phyloP scores from a whole-genome alignment of 2,329 filamentous ascomycete genomes.

The Pseudohalonectria lignicola region DNA sequence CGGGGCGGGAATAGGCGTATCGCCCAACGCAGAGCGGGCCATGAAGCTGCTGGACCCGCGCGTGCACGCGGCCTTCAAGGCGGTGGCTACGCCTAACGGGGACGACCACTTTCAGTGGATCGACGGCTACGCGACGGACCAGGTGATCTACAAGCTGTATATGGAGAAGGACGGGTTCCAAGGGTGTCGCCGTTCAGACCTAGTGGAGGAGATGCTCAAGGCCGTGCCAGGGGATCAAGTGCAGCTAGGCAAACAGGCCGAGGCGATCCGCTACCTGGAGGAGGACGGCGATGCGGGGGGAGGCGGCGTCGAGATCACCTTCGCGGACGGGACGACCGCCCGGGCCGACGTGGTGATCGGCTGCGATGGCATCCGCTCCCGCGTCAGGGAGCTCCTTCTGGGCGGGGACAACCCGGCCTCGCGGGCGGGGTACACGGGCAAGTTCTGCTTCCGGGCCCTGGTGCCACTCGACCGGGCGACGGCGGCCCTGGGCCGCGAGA shows the following conservation, averaged over 20 bases:
- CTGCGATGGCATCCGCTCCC: slow-evolving; percentile 54
- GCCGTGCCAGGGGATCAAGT: slow-evolving; percentile 16
- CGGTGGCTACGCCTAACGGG: slow-evolving; percentile 23
- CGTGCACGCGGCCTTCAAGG: slow-evolving; percentile 24
- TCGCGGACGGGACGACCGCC: slow-evolving; percentile 9
- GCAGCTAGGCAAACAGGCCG: slow-evolving; percentile 21
- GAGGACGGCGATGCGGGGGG: neutral
- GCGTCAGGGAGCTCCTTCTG: slow-evolving; percentile 38
- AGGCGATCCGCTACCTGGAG: slow-evolving; percentile 13
- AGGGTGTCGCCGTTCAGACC: slow-evolving; percentile 26
- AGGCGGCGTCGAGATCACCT: neutral
- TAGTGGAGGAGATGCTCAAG: slow-evolving; percentile 25
- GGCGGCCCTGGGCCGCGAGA: slow-evolving; percentile 34
- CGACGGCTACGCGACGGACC: slow-evolving; percentile 18
- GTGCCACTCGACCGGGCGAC: slow-evolving; percentile 47
- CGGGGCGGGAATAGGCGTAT: slow-evolving; percentile 40
- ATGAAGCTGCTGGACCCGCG: slow-evolving; percentile 23
- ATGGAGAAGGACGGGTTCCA: slow-evolving; percentile 29
- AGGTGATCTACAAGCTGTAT: slow-evolving; percentile 20
- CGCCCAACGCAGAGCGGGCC: slow-evolving; percentile 36
- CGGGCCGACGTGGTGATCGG: slow-evolving; percentile 36
- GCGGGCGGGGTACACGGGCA: slow-evolving; percentile 38
- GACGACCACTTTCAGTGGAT: slow-evolving; percentile 32
- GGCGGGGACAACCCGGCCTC: slow-evolving; percentile 31
- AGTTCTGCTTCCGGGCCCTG: slow-evolving; percentile 51